Base-by-base conservation (phyloP, 2,329 filamentous ascomycete species). In the Sporothrix curviconia region DNA sequence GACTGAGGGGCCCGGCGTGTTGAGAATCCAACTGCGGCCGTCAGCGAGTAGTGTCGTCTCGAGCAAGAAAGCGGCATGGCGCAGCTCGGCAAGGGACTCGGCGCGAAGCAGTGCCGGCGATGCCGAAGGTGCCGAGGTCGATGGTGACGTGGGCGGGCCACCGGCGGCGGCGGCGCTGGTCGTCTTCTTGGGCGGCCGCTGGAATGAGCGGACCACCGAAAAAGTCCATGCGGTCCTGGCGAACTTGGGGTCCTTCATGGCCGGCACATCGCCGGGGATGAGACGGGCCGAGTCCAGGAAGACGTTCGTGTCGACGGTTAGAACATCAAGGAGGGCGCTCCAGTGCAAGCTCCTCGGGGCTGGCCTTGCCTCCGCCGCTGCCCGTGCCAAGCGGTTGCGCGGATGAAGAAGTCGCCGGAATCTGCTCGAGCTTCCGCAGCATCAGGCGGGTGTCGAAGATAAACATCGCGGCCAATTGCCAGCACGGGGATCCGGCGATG, bases 401-500 rank as follows among this genome's bases (percentile, higher is more conserved):
- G 1, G 74, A 60, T 0, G 78, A 67, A 2, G 74, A 61, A 0
- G 79, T 79, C 66, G 79, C 82, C 44, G 34, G n/a, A 34, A 36
- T 71, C 1, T 72, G 64, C 64, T 89, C 83, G 1, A 90, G 80
- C 67, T 83, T 85, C 25, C 70, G 69, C 19, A 90, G 69, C 64
- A 90, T 89, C 22, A 89, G 78, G 3, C 84, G 81, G 2, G 84
- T 84, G 73, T 90, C 87, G n/a, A 60, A 82, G 74, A 72, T 89
- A 90, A 43, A 90, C 72, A 65, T 88, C 81, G 6, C 80, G 75
- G 15, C 84, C 86, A 63, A 89, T 83, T 22, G 82, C 72, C 52
- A 90, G 70, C 52, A 90, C 66, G 1, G 87, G 87, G 57, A 89
- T 89, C 58, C 87, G 84, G 4, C 86, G 80, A 70, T 91, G 86